A percentile compares a stretch with the other conserved stretches of the same genome.
Evolutionary conservation across 2,329 filamentous ascomycete genomes (phyloP).

Genomic region (Aspergillus caelatus): DNA sequence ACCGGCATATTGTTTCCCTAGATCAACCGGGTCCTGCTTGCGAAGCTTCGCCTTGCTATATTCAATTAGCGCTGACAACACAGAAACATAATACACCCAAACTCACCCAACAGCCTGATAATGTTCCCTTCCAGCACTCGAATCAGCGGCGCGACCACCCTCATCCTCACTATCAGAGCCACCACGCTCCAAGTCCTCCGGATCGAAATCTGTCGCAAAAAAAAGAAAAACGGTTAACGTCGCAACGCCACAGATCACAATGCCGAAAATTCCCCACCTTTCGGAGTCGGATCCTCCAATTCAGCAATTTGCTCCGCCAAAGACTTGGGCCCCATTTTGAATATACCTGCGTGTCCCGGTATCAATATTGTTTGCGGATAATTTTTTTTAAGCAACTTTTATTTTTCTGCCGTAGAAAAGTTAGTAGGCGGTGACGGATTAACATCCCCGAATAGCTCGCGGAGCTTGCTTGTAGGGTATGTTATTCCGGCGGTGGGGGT

Average conservation of each 20-base stretch:
- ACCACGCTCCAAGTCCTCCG: conserved; percentile 67
- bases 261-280: conserved; percentile 54
- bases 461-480: not conserved
- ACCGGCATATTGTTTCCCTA: conserved; percentile 82
- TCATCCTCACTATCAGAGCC: conserved; percentile 59
- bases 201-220: conserved; percentile 69
- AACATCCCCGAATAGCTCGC: not conserved
- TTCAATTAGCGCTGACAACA: conserved; percentile 12
- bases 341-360: not conserved
- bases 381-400: conserved; percentile 25
- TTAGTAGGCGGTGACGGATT: conserved; percentile 19
- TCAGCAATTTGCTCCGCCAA: conserved; percentile 65
- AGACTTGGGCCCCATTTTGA: conserved; percentile 52
- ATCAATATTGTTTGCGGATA: conserved; percentile 15
- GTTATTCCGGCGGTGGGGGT: conserved; percentile 22
- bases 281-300: conserved; percentile 62
- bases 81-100: conserved; percentile 4
- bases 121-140: conserved; percentile 74
- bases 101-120: conserved; percentile 74
- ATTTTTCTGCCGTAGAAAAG: conserved; percentile 27
- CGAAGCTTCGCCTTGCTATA: conserved; percentile 78
- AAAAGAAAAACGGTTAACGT: conserved; percentile 13
- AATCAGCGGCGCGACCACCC: conserved; percentile 50
- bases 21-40: conserved; percentile 66
- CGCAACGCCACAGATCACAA: not conserved